Conservation (phyloP, 371 early-diverging fungal genomes). For the Mucor plumbeus region DNA sequence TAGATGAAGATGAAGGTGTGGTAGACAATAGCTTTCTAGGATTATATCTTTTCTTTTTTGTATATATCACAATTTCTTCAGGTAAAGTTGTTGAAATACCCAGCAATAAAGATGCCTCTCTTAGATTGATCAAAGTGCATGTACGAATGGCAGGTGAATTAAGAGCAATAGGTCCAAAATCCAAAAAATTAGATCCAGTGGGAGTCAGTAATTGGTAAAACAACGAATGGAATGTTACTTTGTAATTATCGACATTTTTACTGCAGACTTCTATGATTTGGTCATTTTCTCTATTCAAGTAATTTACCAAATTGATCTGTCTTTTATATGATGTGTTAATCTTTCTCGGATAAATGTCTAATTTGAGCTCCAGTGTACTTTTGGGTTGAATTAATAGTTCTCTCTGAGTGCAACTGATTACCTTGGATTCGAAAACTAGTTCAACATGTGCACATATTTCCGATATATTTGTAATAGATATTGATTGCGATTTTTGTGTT, state of each 20-base stretch:
- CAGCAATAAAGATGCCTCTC: slow-evolving; percentile 53
- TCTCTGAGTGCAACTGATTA: slow-evolving; percentile 81
- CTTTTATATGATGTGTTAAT: slow-evolving; percentile 95
- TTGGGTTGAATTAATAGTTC: slow-evolving; percentile 85
- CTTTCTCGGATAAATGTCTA: slow-evolving; percentile 95
- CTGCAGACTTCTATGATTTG: slow-evolving; percentile 89
- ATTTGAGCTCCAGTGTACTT: slow-evolving; percentile 79
- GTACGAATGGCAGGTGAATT: slow-evolving; percentile 82
- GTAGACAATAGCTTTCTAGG: slow-evolving; percentile 5
- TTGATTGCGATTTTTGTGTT: slow-evolving; percentile 81
- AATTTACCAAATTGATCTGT: slow-evolving; percentile 91
- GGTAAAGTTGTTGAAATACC: slow-evolving; percentile 68
- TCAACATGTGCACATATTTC: slow-evolving; percentile 87
- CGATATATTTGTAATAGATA: slow-evolving; percentile 83
- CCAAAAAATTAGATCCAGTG: slow-evolving; percentile 88
- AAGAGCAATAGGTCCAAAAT: slow-evolving; percentile 85
- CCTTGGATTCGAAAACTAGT: slow-evolving; percentile 90
- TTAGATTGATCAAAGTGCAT: slow-evolving; percentile 85
- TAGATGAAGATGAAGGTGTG: not conserved
- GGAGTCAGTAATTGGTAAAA: slow-evolving; percentile 92
- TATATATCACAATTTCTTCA: slow-evolving; percentile 69
- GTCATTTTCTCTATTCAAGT: slow-evolving; percentile 86
- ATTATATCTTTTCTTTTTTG: slow-evolving; percentile 29
- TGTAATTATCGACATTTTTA: slow-evolving; percentile 93
- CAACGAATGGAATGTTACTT: slow-evolving; percentile 94